Evolutionary conservation across 2,329 filamentous ascomycete genomes (phyloP).

Genomic region (Microdochium paspali): DNA sequence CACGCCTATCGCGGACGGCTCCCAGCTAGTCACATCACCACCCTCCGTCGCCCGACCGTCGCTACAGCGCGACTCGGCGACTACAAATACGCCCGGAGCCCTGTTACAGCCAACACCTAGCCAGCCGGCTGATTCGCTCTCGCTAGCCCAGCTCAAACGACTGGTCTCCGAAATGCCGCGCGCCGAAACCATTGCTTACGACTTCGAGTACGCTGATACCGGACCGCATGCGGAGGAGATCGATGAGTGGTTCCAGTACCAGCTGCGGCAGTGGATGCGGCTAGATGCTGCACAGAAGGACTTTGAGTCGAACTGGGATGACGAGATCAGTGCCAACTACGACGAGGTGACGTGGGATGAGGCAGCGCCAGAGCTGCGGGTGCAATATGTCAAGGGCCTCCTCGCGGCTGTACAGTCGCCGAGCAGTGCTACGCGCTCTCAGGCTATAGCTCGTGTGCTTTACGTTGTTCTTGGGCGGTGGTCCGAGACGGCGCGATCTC

Average conservation of each 20-base stretch:
- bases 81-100: neutral
- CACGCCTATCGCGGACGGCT: neutral
- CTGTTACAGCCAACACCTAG: neutral
- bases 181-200: conserved; percentile 65
- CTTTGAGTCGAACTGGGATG: conserved; percentile 69
- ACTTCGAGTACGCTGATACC: conserved; percentile 71
- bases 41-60: conserved; percentile 4
- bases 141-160: conserved; percentile 61
- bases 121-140: conserved; percentile 56
- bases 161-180: conserved; percentile 67
- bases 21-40: conserved; percentile 18
- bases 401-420: conserved; percentile 33
- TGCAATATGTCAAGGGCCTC: conserved; percentile 46
- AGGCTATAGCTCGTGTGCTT: conserved; percentile 46
- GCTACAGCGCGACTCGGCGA: neutral
- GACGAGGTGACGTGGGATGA: conserved; percentile 55
- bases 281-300: conserved; percentile 65
- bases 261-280: conserved; percentile 74
- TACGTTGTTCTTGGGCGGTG: conserved; percentile 62
- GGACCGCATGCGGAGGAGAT: conserved; percentile 76
- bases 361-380: conserved; percentile 44
- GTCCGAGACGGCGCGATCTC: conserved; percentile 53
- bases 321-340: conserved; percentile 31
- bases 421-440: conserved; percentile 38
- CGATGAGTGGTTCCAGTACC: conserved; percentile 96